phyloP scores from a whole-genome alignment of 805 yeast species.

The Starmerella khaoyaiensis region DNA sequence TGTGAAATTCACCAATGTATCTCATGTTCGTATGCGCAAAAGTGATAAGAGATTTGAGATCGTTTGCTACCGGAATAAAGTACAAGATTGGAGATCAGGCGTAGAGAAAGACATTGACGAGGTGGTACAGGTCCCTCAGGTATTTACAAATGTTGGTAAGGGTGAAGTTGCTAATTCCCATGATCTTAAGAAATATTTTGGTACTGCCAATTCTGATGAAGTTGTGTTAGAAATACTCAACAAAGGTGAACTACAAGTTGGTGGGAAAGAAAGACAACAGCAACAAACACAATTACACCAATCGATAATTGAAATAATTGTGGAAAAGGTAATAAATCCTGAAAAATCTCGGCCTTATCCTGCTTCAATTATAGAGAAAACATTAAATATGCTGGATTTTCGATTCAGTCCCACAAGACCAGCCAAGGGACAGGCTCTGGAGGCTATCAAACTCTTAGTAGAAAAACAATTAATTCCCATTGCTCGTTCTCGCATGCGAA shows the following conservation, averaged over 20 bases:
- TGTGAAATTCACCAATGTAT: slow-evolving; percentile 84
- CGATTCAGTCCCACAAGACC: slow-evolving; percentile 53
- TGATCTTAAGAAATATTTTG: slow-evolving; percentile 62
- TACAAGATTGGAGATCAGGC: slow-evolving; percentile 83
- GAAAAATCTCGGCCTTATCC: slow-evolving; percentile 82
- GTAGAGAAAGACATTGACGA: slow-evolving; percentile 91
- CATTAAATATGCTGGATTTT: slow-evolving; percentile 55
- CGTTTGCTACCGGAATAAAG: slow-evolving; percentile 94
- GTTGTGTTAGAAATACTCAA: slow-evolving; percentile 70
- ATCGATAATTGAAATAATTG: slow-evolving; percentile 68
- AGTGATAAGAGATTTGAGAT: slow-evolving; percentile 83
- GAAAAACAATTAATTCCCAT: slow-evolving; percentile 79
- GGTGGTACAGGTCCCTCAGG: slow-evolving; percentile 91
- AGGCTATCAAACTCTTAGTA: slow-evolving; percentile 69
- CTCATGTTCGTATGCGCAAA: slow-evolving; percentile 79
- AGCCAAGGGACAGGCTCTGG: slow-evolving; percentile 81
- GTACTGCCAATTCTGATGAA: slow-evolving; percentile 57
- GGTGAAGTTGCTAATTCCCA: slow-evolving; percentile 87
- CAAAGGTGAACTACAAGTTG: slow-evolving; percentile 88
- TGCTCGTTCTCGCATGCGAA: slow-evolving; percentile 86
- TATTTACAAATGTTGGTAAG: slow-evolving; percentile 81
- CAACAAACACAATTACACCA: slow-evolving; percentile 61
- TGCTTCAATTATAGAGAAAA: slow-evolving; percentile 85
- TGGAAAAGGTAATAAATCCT: slow-evolving; percentile 88
- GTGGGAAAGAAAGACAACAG: slow-evolving; percentile 81